Base-by-base conservation (phyloP, 495 filamentous ascomycete genomes). In the Friedmanniomyces simplex region DNA sequence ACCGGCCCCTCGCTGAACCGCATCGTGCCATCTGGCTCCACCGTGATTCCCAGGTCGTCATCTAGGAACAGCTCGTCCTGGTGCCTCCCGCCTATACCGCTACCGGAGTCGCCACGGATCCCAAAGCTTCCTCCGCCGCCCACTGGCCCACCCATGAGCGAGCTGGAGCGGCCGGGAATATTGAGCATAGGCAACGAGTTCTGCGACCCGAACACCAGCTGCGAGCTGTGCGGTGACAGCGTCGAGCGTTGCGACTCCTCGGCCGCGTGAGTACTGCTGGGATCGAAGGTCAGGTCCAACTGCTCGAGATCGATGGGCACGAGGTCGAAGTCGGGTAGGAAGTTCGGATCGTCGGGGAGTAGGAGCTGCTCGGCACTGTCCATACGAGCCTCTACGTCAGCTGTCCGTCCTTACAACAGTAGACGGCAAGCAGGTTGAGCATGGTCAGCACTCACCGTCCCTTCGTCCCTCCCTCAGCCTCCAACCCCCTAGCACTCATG, bases 281-380 rank as follows among this genome's bases (percentile, higher is more conserved):
- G 52, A 16, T 72, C 66, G 36, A 76, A 60, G 28, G 66, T 62
- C 2, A 43, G 39, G 13, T 43, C 39, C 46, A 69, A 60, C 28
- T 84, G 59, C 51, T 87, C 79, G 30, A 86, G 63, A 37, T 84
- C 77, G 20, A 85, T 68, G 11, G 73, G 72, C 12, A 77, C 78
- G 18, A 87, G 73, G 47, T 68, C 71, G 22, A 81, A 76, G 39
- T 88, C 86, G 0, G 87, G 86, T 1, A 90, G 68, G 63, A 96
- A 96, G n/a, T 81, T 78, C 6, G 90, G 90, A 67, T 97, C 93
- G 60, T 98, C 88, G 21, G 77, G 72, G 3, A 96, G 76, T 14
- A 90, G 68, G 46, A 96, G 81, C 59, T 89, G 87, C 45, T 87
- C 85, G 21, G 84, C 85, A 58, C 91, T 96, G 63, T 7, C 49